Evolutionary conservation across 1,139 yeast species (phyloP).

Genomic region (Sugiyamaella japonica): DNA sequence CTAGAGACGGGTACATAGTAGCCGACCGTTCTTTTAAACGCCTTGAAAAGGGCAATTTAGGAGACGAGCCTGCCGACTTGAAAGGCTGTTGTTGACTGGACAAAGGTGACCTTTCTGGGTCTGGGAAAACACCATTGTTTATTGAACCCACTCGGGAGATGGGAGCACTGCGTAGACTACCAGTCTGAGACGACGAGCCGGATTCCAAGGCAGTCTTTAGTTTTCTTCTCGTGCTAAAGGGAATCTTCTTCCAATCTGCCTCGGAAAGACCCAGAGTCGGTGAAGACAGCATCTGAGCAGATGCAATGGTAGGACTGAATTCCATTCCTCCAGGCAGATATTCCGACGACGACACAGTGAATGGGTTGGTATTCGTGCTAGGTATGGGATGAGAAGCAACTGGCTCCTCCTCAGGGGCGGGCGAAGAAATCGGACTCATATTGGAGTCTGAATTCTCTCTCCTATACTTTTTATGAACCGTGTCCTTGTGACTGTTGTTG

Average conservation of each 20-base stretch:
- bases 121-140: slow-evolving; percentile 8
- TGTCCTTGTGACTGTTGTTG: too few relatives aligned
- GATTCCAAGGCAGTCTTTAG: slow-evolving; percentile 28
- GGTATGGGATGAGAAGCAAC: not conserved
- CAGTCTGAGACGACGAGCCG: slow-evolving; percentile 12
- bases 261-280: slow-evolving; percentile 32
- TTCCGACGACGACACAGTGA: slow-evolving; percentile 1
- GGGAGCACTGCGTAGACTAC: slow-evolving; percentile 16
- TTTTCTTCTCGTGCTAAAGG: slow-evolving; percentile 33
- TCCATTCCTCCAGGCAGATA: slow-evolving; percentile 22
- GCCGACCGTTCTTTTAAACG: slow-evolving; percentile 28
- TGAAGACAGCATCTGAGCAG: slow-evolving; percentile 22
- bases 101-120: slow-evolving; percentile 8
- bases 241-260: slow-evolving; percentile 34
- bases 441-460: not conserved
- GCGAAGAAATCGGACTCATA: not conserved
- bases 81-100: not conserved
- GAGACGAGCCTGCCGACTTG: slow-evolving; percentile 11
- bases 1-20: slow-evolving; percentile 27
- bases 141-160: slow-evolving; percentile 12
- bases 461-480: not conserved
- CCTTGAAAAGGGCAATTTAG: slow-evolving; percentile 25
- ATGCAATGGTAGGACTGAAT: slow-evolving; percentile 13
- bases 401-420: not conserved
- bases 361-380: not conserved